Percentiles rank a stretch among this genome's conserved stretches.
phyloP scores from a whole-genome alignment of 306 rosid species.

The Ormosia emarginata region DNA sequence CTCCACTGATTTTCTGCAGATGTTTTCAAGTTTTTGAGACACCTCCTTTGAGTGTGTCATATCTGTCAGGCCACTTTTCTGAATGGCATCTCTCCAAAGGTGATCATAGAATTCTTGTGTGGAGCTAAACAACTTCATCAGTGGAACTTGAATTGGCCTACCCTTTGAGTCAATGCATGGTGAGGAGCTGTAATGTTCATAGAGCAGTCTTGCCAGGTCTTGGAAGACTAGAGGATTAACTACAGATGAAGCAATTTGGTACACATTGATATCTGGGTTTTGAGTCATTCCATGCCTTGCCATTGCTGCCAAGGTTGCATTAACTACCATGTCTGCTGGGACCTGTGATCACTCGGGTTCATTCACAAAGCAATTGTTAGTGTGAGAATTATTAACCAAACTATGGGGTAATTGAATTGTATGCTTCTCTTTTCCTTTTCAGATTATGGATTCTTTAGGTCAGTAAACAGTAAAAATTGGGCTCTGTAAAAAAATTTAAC shows the following conservation, averaged over 20 bases:
- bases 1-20: slow-evolving; percentile 64
- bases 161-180: slow-evolving; percentile 58
- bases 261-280: slow-evolving; percentile 52
- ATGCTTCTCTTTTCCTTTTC: not conserved
- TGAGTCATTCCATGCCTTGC: slow-evolving; percentile 56
- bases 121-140: slow-evolving; percentile 65
- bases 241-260: slow-evolving; percentile 72
- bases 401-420: not conserved
- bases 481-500: not conserved
- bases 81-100: slow-evolving; percentile 55
- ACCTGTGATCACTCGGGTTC: slow-evolving; percentile 37
- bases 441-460: not conserved
- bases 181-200: slow-evolving; percentile 58
- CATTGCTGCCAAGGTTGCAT: slow-evolving; percentile 72
- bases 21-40: slow-evolving; percentile 51
- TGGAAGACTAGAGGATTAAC: slow-evolving; percentile 54
- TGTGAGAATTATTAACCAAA: not conserved
- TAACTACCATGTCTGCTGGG: slow-evolving; percentile 79
- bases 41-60: slow-evolving; percentile 31
- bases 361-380: not conserved
- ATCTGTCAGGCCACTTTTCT: slow-evolving; percentile 37
- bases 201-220: slow-evolving; percentile 41
- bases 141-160: slow-evolving; percentile 58
- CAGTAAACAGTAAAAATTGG: not conserved
- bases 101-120: slow-evolving; percentile 65